Conservation (phyloP, 2,329 filamentous ascomycete genomes). For the Microcyclosporella mali region DNA sequence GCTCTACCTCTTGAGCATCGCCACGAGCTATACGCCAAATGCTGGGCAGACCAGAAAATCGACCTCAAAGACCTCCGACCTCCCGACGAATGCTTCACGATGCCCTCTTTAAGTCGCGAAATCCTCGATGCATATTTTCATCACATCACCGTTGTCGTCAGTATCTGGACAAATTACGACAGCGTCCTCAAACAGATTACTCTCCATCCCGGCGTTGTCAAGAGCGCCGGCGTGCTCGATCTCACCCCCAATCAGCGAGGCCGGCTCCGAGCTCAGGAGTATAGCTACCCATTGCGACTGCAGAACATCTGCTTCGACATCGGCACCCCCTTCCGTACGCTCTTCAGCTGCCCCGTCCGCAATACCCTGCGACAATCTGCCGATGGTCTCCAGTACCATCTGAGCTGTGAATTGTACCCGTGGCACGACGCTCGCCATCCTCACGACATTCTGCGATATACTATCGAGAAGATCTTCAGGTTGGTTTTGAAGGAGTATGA, state of each 20-base stretch:
- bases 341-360: background rate
- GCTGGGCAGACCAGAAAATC: background rate
- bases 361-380: background rate
- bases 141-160: slow-evolving; percentile 8
- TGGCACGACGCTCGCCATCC: background rate
- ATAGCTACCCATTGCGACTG: slow-evolving; percentile 2
- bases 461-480: background rate
- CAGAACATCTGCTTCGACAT: slow-evolving; percentile 7
- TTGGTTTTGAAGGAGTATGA: background rate
- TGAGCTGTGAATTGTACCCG: background rate
- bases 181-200: slow-evolving; percentile 3
- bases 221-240: slow-evolving; percentile 7
- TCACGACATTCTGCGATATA: background rate
- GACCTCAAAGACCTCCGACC: slow-evolving; percentile 3
- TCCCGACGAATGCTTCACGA: slow-evolving; percentile 1
- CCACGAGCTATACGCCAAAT: background rate
- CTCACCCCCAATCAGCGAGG: slow-evolving; percentile 7
- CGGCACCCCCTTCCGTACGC: slow-evolving; percentile 14
- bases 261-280: slow-evolving; percentile 3
- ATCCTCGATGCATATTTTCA: slow-evolving; percentile 9
- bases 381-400: background rate
- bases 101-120: slow-evolving; percentile 3
- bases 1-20: background rate
- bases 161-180: slow-evolving; percentile 20
- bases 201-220: slow-evolving; percentile 2